Conservation (phyloP, 345 rosid genomes). For the Gossypium australe region DNA sequence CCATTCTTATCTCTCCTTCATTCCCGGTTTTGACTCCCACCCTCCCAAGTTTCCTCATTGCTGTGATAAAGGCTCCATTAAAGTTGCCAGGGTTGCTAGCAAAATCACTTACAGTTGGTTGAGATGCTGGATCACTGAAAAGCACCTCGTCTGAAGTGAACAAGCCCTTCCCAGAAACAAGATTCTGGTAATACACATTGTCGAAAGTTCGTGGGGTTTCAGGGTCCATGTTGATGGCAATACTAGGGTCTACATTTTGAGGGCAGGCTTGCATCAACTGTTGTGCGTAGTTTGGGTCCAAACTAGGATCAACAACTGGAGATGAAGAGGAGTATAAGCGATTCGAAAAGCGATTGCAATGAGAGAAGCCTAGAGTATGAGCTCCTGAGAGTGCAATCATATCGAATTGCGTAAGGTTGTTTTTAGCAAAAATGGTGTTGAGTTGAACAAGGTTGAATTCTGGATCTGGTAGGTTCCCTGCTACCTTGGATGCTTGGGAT, state of each 20-base stretch:
- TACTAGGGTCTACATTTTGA: conserved; percentile 39
- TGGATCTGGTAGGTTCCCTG: conserved; percentile 72
- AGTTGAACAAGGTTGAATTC: conserved; percentile 40
- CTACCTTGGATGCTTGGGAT: conserved; percentile 58
- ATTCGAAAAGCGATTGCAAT: conserved; percentile 58
- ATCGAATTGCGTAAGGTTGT: conserved; percentile 53
- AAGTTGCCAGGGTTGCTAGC: conserved; percentile 52
- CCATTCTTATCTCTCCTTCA: conserved; percentile 60
- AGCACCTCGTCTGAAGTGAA: conserved; percentile 66
- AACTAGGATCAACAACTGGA: conserved; percentile 56
- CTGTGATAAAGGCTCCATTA: conserved; percentile 44
- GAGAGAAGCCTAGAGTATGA: conserved; percentile 85
- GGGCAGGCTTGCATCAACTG: conserved; percentile 57
- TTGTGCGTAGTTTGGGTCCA: conserved; percentile 46
- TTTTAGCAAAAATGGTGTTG: conserved; percentile 38
- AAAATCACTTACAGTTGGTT: conserved; percentile 47
- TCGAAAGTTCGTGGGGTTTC: conserved; percentile 50
- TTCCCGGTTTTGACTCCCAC: conserved; percentile 58
- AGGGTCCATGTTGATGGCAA: conserved; percentile 55
- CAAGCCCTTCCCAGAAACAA: conserved; percentile 67
- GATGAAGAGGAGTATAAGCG: conserved; percentile 57
- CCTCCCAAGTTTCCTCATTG: conserved; percentile 85
- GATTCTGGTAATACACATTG: conserved; percentile 63
- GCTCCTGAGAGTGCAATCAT: conserved; percentile 95
- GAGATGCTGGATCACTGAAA: conserved; percentile 43